phyloP scores from a whole-genome alignment of 345 rosid species.

The Noccaea bulbosa region DNA sequence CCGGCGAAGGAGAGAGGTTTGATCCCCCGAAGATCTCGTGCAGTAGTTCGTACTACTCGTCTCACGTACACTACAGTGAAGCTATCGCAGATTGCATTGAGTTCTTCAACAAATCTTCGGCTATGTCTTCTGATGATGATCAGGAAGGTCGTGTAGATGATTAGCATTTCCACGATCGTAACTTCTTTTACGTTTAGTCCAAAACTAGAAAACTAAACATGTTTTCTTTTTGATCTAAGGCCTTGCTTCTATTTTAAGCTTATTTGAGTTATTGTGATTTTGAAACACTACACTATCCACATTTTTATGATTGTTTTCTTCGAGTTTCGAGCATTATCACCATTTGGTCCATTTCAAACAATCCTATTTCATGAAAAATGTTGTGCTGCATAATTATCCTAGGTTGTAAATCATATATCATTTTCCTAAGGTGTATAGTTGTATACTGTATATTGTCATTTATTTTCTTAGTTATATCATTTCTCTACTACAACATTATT shows the following conservation, averaged over 20 bases:
- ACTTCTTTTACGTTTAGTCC: conserved; percentile 44
- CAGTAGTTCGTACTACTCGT: conserved; percentile 77
- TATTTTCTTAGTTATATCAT: too few species aligned
- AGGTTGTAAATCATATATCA: too few species aligned
- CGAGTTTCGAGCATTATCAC: background rate
- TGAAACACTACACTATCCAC: conserved; percentile 2
- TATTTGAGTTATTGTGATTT: conserved; percentile 21
- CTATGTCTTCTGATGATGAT: conserved; percentile 57
- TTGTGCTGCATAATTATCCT: too few species aligned
- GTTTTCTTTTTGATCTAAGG: conserved; percentile 10
- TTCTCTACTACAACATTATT: too few species aligned
- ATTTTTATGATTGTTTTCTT: background rate
- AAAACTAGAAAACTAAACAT: background rate
- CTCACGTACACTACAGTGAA: conserved; percentile 77
- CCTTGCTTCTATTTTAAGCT: conserved; percentile 18
- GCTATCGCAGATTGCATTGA: conserved; percentile 96
- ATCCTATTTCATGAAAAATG: background rate
- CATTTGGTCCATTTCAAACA: background rate
- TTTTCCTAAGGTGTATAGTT: too few species aligned
- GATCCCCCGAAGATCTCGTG: conserved; percentile 90
- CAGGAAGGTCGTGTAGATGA: conserved; percentile 55
- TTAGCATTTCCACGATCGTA: conserved; percentile 38
- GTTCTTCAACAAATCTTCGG: conserved; percentile 87
- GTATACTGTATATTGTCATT: too few species aligned
- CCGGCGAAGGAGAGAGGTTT: conserved; percentile 45